phyloP scores from a whole-genome alignment of 2,329 filamentous ascomycete species.

The Talaromyces sp. region DNA sequence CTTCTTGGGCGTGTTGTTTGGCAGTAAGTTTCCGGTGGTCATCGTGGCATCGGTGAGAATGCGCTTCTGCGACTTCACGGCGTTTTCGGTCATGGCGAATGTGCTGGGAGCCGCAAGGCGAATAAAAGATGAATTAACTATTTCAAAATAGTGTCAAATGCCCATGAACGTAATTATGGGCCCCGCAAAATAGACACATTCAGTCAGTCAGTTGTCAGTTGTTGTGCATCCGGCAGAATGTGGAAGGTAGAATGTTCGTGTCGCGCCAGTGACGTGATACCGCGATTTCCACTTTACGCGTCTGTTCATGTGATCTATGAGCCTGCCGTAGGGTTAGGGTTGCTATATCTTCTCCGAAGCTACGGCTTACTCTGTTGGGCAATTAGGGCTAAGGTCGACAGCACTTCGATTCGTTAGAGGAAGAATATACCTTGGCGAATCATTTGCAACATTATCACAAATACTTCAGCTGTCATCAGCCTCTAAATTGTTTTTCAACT shows the following conservation, averaged over 20 bases:
- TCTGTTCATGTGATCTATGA: not conserved
- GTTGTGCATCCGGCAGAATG: not conserved
- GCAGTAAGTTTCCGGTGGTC: slow-evolving; percentile 58
- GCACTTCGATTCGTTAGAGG: not conserved
- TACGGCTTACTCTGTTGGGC: not conserved
- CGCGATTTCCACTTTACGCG: slow-evolving; percentile 12
- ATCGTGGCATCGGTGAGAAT: slow-evolving; percentile 66
- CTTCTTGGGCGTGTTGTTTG: slow-evolving; percentile 64
- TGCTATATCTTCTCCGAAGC: not conserved
- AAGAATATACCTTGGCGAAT: not conserved
- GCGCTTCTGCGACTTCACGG: slow-evolving; percentile 62
- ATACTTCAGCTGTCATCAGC: no score
- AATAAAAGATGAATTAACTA: not conserved
- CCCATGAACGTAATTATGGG: not conserved
- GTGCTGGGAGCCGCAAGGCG: not conserved
- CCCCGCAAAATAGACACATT: not conserved
- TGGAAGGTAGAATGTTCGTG: not conserved
- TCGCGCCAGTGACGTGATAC: slow-evolving; percentile 16
- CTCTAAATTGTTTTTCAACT: no score
- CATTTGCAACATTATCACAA: not conserved
- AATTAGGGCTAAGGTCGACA: not conserved
- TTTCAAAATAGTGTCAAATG: not conserved
- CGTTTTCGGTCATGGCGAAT: slow-evolving; percentile 39
- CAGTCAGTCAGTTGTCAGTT: not conserved
- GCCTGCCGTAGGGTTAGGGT: not conserved